Base-by-base conservation (phyloP, 208 protist genomes). In the Trypanosoma vivax region DNA sequence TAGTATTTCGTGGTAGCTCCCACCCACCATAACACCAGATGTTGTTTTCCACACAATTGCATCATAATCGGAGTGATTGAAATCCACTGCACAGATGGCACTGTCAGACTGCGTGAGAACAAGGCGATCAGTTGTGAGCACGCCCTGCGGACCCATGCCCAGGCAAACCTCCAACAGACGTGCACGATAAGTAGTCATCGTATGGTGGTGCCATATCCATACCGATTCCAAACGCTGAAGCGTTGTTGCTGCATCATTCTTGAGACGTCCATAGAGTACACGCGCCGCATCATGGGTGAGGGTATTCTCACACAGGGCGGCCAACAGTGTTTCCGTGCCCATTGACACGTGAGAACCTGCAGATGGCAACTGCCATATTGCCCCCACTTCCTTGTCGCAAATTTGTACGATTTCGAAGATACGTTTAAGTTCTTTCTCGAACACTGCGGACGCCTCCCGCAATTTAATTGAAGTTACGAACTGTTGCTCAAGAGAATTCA, bases 151-250 rank as follows among this genome's bases (percentile, higher is more conserved):
- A 46, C 62, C 52, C 11, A 53, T 50, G 37, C 63, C 29, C 11
- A 82, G 55, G 5, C 56, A 61, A 5, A 73, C 24, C 18, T 57
- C 46, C 16, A 93, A 70, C 33, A 93, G 66, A 13, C 74, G 50
- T 42, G 62, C 54, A 2, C 86, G 79, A 30, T 87, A 74, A 27
- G 67, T 59, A 3, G 42, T 39, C 35, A 84, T 76, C 2, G 79
- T 90, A 73, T 87, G 82, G 51, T 87, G 62, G n/a, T 77, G 76
- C 9, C 76, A 76, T 62, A 90, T 54, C 79, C 82, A 93, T 13
- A 60, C 49, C 28, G 71, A 55, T 54, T 87, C 78, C 53, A 90
- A 55, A 34, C 14, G 27, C 18, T 58, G 40, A 5, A 71, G 50
- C 21, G 53, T 51, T 5, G 2, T 21, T 47, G 35, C 24, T 1